Evolutionary conservation across 192 early-diverging fungal species (phyloP), one percentile per base, ranked within the genome.

Genomic region (Podila horticola): DNA sequence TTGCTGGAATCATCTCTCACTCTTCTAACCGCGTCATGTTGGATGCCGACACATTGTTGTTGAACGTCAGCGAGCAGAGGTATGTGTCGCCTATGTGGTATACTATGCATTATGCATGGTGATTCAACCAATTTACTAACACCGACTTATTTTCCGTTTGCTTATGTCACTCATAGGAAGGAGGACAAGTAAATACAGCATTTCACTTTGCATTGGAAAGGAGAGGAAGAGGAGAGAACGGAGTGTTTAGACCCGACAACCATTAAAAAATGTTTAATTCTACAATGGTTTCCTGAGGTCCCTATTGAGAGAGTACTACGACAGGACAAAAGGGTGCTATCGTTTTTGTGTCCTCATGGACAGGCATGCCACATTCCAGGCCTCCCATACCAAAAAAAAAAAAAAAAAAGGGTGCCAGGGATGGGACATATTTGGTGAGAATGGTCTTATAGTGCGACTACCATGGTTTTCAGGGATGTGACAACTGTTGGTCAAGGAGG

Each of bases 11-110:
- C 26, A 91, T 99, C 68, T 88, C 94, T 55, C 86, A 82, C 52
- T 94, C 92, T 58, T 90, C 89, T 51, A 98, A 98, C 92, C 89
- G 91, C 58, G 91, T 98, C 66, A 93, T 95, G 79, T 88, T 98
- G 45, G 96, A 98, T 84, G 84, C 91, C 28, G 92, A 95, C 69
- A 90, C 94, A 45, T 92, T 98, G 84, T 89, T 98, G 88, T 89
- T 98, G 59, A 97, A 98, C 83, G 94, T 98, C 41, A 87, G 84
- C 74, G 72, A 77, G 58, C 58, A 61, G 52, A 86, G 65, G 75
- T 83, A 70, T 66, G 69, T 75, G 19, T 48, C 28, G 38, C 3
- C 15, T 64, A 28, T 26, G 15, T 15, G 12, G 5, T 15, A 41
- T 3, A 45, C 34, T 12, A 28, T 41, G 34, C 22, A 60, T 30